Evolutionary conservation across 306 rosid genomes (phyloP).

Genomic region (Pyrus pyrifolia): DNA sequence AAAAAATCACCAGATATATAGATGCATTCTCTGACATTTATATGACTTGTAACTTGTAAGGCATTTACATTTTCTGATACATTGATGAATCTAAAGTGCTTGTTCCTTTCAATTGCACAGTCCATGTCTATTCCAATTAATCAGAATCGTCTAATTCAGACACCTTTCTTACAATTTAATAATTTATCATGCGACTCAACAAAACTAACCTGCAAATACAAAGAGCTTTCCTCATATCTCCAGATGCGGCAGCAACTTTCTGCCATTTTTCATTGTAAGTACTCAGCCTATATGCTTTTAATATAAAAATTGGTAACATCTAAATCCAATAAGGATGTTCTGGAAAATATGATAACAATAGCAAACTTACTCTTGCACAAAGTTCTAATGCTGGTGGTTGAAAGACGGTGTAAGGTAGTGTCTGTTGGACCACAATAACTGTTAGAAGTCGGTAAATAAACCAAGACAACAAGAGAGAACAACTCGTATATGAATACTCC

Average conservation of each 20-base stretch:
- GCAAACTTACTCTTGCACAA: constrained; percentile 85
- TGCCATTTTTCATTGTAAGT: constrained; percentile 25
- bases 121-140: not conserved
- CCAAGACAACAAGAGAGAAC: not conserved
- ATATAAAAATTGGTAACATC: not conserved
- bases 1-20: not conserved
- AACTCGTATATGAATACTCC: not conserved
- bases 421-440: constrained; percentile 32
- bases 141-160: not conserved
- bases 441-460: constrained; percentile 14
- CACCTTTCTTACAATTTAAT: not conserved
- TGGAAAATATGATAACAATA: not conserved
- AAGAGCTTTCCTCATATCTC: constrained; percentile 95
- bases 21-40: not conserved
- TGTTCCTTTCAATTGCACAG: not conserved
- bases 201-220: constrained; percentile 67
- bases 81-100: not conserved
- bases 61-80: not conserved
- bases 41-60: not conserved
- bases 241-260: constrained; percentile 95
- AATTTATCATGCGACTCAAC: not conserved
- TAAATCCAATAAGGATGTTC: not conserved
- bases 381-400: constrained; percentile 78
- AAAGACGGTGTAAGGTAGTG: constrained; percentile 58
- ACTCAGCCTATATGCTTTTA: not conserved